Base-by-base conservation (phyloP, 805 yeast genomes). In the Saccharomycopsis vini region DNA sequence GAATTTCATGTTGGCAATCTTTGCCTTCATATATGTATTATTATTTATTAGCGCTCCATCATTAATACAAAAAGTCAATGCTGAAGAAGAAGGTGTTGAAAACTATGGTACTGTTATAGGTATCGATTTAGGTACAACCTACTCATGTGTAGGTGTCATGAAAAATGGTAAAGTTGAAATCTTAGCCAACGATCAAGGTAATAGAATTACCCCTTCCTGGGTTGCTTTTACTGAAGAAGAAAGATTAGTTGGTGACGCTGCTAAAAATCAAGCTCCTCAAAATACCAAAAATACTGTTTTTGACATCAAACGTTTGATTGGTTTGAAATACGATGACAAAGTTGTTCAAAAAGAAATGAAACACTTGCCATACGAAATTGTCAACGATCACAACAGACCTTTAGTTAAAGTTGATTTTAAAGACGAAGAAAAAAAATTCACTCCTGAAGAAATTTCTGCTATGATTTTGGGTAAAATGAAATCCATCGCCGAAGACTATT, bases 121-220 rank as follows among this genome's bases (percentile, higher is more conserved):
- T 68, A 90, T 90, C 61, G 97, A 90, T 72, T 75, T 90, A 69
- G 98, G 98, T 64, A 89, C 97, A 50, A 89, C 97, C 2, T 89
- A 89, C 69, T 88, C 96, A 1, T 89, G 97, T 79, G 97, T 89
- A 45, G 97, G 95, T 55, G 87, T 77, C 39, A 77, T 78, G 82
- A 75, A 75, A 58, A 77, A 79, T 55, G 94, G 89, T 58, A 75
- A 88, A 59, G 95, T 90, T 41, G 97, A 88, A 62, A 88, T 88
- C 56, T 72, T 88, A 52, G 95, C 96, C 52, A 88, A 88, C 61
- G 96, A 88, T 67, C 97, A 88, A 71, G 97, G 97, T 71, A 86
- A 87, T 70, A 83, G 97, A 74, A 88, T 89, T 56, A 88, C 97
- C 16, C 97, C 97, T 22, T 86, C 95, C 1, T 88, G 82, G 59